Conservation (phyloP, 768 basidiomycete species). For the Amanita brunnescens region DNA sequence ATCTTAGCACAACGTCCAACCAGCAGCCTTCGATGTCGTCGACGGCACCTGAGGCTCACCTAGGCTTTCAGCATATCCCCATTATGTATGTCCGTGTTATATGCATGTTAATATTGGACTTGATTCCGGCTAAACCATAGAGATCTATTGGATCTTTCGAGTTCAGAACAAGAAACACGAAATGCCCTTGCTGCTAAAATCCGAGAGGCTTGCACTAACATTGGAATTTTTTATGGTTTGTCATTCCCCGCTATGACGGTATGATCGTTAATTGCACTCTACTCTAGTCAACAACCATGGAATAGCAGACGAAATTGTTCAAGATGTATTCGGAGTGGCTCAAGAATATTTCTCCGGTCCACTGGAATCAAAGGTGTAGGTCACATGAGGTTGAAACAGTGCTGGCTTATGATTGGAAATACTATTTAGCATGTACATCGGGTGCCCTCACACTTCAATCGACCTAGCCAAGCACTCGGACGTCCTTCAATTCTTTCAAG, state of each 20-base stretch:
- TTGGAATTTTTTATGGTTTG: neutral
- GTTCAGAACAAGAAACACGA: neutral
- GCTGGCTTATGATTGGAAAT: neutral
- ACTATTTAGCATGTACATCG: neutral
- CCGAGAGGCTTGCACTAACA: neutral
- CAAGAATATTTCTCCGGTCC: neutral
- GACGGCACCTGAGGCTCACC: too few relatives aligned
- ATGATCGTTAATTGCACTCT: neutral
- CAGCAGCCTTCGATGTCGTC: too few relatives aligned
- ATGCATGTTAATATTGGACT: too few relatives aligned
- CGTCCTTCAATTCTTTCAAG: too few relatives aligned
- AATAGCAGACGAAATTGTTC: neutral
- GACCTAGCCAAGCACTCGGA: neutral
- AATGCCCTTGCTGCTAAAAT: neutral
- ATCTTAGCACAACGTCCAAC: too few relatives aligned
- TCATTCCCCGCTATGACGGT: neutral
- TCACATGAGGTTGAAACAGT: neutral
- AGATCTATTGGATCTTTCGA: neutral
- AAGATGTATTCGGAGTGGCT: neutral
- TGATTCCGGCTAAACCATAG: neutral
- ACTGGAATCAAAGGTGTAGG: neutral
- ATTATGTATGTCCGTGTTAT: too few relatives aligned
- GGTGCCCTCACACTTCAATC: neutral
- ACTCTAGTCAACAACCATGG: neutral
- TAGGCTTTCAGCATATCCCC: too few relatives aligned